Evolutionary conservation across 1,139 yeast genomes (phyloP), one percentile per base, ranked within the genome.

Genomic region (Protomyces gravidus): DNA sequence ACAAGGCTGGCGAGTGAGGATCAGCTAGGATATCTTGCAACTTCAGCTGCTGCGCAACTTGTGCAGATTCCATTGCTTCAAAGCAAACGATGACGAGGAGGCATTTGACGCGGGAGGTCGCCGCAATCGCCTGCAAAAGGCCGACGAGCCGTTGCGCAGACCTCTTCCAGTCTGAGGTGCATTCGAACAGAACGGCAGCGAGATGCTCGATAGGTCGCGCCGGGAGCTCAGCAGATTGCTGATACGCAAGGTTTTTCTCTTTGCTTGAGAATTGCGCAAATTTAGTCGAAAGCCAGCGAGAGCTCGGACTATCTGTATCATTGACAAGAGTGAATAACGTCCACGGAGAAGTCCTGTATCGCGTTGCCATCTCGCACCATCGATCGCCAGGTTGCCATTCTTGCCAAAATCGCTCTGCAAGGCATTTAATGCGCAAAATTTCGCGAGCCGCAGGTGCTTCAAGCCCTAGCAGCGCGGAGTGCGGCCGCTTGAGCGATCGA

Each of bases 361-460:
- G 33, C 7, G 11, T 33, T 17, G 36, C 27, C 6, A 46, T 13
- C 4, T 26, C 25, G 3, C 4, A 13, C 15, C 32, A 23, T 15
- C 25, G 32, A 2, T 28, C 11, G 5, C 15, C 36, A n/a, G 48
- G 45, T 5, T 32, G 45, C 4, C 45, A 26, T 7, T 50, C 39
- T 13, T 21, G 25, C 58, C 58, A 53, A 49, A 53, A 53, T 2
- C 47, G 15, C 15, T 26, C 46, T 13, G 58, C 47, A 36, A 25
- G 21, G 19, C 26, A 21, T 27, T 53, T 47, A 13, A 42, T 50
- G 11, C 25, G 36, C 5, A 13, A 27, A 15, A 53, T n/a, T 7
- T 15, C 28, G 5, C 15, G 39, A n/a, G 47, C 21, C 9, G 39
- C 23, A 4, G 51, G 45, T 11, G 15, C n/a, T 21, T 21, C 53